Evolutionary conservation across 495 filamentous ascomycete genomes (phyloP), one percentile per base, ranked within the genome.

Genomic region (Xylaria flabelliformis): DNA sequence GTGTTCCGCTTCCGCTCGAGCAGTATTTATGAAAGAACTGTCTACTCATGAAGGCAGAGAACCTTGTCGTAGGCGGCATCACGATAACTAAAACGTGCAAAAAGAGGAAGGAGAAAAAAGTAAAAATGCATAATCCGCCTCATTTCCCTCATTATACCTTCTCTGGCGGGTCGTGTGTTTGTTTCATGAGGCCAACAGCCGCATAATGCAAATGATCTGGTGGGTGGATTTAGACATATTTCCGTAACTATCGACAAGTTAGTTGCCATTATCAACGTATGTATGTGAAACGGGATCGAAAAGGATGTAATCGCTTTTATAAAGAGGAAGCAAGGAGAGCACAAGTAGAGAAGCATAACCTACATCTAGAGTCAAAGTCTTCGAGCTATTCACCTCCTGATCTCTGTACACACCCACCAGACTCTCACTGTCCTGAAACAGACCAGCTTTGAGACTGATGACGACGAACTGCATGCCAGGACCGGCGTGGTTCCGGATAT

Each of bases 391-490:
- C 68, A 92, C 92, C 32, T 90, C 90, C 86, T 99, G 96, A 79
- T 99, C 96, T 69, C 96, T 86, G 83, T 95, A 97, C 53, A 99
- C 94, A 24, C 96, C 96, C 19, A 99, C 94, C 76, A 99, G 80
- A 62, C 92, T 93, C 85, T 99, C 94, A 78, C 93, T 96, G 75
- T 92, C 90, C 82, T 98, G 94, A 82, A 98, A 99, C 32, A 99
- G 83, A 1, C 93, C 94, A 0, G 93, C 91, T 87, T 99, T 98
- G 79, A 98, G 85, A 82, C 88, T 91, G 80, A 99, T 98, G 62
- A 99, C 97, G 73, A 99, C 95, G 77, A 99, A 99, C 85, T 99
- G 96, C 92, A 98, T 97, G 4, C 96, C 96, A 6, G 97, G 96
- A 7, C 93, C 93, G 0, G 96, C 94, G 80, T 98, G 95, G 75